Percentiles rank a stretch among this genome's conserved stretches.
Conservation (phyloP, 139 green algal genomes). For the Yamagishiella unicocca region DNA sequence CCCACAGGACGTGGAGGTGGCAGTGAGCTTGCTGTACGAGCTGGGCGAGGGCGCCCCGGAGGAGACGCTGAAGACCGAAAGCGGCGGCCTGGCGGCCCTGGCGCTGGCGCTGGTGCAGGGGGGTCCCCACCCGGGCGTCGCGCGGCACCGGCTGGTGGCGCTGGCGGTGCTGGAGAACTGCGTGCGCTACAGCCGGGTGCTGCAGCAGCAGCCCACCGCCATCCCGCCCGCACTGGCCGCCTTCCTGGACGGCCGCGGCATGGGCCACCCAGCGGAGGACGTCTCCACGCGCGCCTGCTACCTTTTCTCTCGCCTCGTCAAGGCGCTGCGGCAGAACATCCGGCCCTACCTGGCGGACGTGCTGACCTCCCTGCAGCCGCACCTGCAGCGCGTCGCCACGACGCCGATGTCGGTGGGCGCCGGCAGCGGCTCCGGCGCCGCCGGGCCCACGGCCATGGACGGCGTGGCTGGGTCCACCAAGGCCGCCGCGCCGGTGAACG, state of each 20-base stretch:
- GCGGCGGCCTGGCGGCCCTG: constrained; percentile 73
- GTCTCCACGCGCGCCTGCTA: constrained; percentile 81
- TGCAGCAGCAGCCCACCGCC: constrained; percentile 62
- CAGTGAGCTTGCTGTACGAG: constrained; percentile 85
- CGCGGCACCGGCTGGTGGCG: constrained; percentile 81
- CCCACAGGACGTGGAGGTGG: constrained; percentile 53
- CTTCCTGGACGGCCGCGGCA: constrained; percentile 73
- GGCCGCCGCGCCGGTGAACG: constrained; percentile 33
- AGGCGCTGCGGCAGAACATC: constrained; percentile 74
- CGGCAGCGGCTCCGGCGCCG: neutral
- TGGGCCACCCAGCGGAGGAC: constrained; percentile 73
- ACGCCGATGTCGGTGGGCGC: constrained; percentile 59
- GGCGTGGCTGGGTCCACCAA: neutral
- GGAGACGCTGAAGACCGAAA: constrained; percentile 70
- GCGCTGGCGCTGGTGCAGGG: constrained; percentile 71
- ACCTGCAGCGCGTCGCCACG: constrained; percentile 77
- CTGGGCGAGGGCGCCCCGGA: constrained; percentile 87
- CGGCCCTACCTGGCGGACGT: constrained; percentile 67
- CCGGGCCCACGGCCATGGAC: neutral
- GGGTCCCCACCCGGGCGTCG: constrained; percentile 50
- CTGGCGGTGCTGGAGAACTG: constrained; percentile 81
- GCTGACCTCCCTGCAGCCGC: constrained; percentile 71
- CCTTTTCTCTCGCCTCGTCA: constrained; percentile 86
- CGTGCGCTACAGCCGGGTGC: constrained; percentile 69
- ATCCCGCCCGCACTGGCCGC: constrained; percentile 63